phyloP scores from a whole-genome alignment of 2,329 filamentous ascomycete genomes.

The Furcasterigmium sp. region DNA sequence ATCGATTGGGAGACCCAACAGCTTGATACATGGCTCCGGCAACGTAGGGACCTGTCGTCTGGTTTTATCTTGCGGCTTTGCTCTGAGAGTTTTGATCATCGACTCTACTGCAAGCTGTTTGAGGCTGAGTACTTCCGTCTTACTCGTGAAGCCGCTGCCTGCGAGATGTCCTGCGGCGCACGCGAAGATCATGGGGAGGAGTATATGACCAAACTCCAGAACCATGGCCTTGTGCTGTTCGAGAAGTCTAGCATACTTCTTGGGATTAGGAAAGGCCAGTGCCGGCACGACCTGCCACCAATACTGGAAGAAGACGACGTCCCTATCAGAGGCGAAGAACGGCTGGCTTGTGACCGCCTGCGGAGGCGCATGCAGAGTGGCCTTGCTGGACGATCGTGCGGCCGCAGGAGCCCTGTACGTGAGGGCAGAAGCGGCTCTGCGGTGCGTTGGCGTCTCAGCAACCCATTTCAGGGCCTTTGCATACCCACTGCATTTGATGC shows the following conservation, averaged over 20 bases:
- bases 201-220: conserved; percentile 2
- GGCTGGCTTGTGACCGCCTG: neutral
- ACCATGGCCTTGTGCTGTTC: conserved; percentile 6
- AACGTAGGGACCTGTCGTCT: no score
- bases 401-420: neutral
- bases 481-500: conserved; percentile 6
- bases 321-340: conserved; percentile 1
- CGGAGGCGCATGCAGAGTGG: no score
- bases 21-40: no score
- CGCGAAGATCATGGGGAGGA: conserved; percentile 1
- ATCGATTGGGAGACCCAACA: neutral
- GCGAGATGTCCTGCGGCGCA: conserved; percentile 5
- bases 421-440: neutral
- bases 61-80: neutral
- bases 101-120: conserved; percentile 6
- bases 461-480: conserved; percentile 7
- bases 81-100: neutral
- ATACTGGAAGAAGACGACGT: conserved; percentile 6
- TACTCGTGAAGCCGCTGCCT: neutral
- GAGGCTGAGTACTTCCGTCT: conserved; percentile 5
- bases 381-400: neutral
- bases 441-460: neutral
- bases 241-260: conserved; percentile 1
- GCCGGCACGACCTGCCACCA: conserved; percentile 6
- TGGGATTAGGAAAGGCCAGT: conserved; percentile 5